A percentile compares a stretch with the other conserved stretches of the same genome.
These are phyloP conservation scores for Kondoa subrosea DNA, from an alignment of 768 basidiomycete genomes.

Conservation along the genomic window DNA sequence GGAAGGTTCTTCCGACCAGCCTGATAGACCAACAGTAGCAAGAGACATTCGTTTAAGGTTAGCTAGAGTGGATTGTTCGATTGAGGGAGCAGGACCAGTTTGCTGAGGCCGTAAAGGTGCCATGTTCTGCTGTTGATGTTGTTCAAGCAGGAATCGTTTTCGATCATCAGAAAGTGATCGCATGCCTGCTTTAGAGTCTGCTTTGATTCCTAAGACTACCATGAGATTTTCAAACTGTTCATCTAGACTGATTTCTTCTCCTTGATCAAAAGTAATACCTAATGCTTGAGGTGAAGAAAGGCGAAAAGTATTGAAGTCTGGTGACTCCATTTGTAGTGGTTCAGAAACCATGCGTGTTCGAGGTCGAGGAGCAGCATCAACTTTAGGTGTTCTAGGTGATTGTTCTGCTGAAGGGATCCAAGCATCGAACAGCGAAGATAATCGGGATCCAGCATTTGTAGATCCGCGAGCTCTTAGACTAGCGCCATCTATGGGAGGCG, in stretches of 20 bases:
- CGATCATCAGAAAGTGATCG: constrained; percentile 44
- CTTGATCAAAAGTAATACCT: background rate
- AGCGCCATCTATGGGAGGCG: constrained; percentile 1
- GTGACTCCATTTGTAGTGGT: constrained; percentile 22
- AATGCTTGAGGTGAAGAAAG: constrained; percentile 21
- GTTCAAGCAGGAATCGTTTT: constrained; percentile 43
- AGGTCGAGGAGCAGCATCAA: background rate
- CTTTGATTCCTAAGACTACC: constrained; percentile 57
- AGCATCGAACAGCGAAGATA: constrained; percentile 25
- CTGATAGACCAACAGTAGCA: constrained; percentile 18
- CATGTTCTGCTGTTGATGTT: constrained; percentile 53
- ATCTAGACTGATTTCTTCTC: constrained; percentile 7
- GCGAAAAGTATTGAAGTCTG: constrained; percentile 6
- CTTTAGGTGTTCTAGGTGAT: background rate
- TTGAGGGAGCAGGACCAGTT: constrained; percentile 10
- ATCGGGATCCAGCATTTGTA: constrained; percentile 10
- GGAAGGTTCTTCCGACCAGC: background rate
- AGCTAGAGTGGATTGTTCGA: constrained; percentile 1
- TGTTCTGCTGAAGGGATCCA: constrained; percentile 19
- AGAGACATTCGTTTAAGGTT: constrained; percentile 25
- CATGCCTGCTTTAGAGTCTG: constrained; percentile 50
- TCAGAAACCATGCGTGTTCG: constrained; percentile 20
- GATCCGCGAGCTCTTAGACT: background rate
- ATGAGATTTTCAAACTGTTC: constrained; percentile 53
- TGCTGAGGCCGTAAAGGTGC: constrained; percentile 11